Evolutionary conservation across 2,329 filamentous ascomycete genomes (phyloP).

Genomic region (Monilinia polystroma): DNA sequence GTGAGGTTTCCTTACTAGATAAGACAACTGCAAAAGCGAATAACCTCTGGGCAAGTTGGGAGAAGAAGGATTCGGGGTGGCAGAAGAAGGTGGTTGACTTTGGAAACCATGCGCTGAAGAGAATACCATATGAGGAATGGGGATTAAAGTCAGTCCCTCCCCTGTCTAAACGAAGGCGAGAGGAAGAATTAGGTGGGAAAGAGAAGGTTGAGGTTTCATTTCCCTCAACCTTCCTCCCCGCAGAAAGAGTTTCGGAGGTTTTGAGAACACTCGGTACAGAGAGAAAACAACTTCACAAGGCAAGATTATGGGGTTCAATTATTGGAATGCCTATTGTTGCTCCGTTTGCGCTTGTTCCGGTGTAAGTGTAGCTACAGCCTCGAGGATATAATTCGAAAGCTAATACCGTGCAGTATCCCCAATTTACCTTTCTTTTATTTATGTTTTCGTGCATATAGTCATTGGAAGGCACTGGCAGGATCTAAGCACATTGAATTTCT

Average conservation of each 20-base stretch:
- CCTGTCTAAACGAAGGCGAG: conserved; percentile 63
- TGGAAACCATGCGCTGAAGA: conserved; percentile 80
- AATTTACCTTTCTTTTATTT: conserved; percentile 98
- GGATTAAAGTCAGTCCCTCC: conserved; percentile 91
- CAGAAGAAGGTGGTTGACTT: conserved; percentile 82
- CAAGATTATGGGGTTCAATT: conserved; percentile 76
- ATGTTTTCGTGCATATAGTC: conserved; percentile 85
- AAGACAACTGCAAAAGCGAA: conserved; percentile 68
- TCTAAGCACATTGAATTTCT: conserved; percentile 84
- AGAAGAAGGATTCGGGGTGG: conserved; percentile 81
- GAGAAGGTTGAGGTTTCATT: conserved; percentile 73
- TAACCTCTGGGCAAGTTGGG: conserved; percentile 81
- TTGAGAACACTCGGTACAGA: conserved; percentile 74
- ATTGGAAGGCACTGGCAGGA: conserved; percentile 82
- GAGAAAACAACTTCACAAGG: conserved; percentile 73
- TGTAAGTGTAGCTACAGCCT: conserved; percentile 57
- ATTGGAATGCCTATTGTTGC: conserved; percentile 78
- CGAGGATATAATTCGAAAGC: background rate
- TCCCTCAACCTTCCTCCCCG: conserved; percentile 67
- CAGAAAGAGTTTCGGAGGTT: conserved; percentile 62
- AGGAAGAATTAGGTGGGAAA: conserved; percentile 61
- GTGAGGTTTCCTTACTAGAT: conserved; percentile 61
- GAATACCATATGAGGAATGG: conserved; percentile 97
- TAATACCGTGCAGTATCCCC: conserved; percentile 61
- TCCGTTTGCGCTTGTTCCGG: conserved; percentile 78